phyloP scores from a whole-genome alignment of 768 basidiomycete species.

The Boletus coccyginus region DNA sequence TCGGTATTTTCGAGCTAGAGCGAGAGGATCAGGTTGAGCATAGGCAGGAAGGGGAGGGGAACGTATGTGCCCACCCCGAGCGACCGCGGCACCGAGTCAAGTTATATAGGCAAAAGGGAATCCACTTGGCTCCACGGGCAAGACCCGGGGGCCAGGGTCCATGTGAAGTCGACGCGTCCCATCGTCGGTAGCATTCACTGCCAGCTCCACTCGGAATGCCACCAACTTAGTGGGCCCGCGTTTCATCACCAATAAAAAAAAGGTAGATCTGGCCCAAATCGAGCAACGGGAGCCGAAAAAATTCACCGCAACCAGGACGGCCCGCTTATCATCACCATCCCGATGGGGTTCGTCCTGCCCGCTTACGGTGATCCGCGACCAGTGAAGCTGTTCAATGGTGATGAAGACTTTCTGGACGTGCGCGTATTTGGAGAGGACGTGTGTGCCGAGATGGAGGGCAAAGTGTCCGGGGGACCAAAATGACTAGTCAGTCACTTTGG shows the following conservation, averaged over 20 bases:
- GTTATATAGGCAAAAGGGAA: slow-evolving; percentile 14
- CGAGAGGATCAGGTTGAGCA: neutral
- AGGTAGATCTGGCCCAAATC: neutral
- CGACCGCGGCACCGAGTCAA: neutral
- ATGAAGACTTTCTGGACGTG: slow-evolving; percentile 72
- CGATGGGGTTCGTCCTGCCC: slow-evolving; percentile 52
- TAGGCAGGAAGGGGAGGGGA: neutral
- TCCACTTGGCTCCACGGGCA: slow-evolving; percentile 22
- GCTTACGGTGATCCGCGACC: slow-evolving; percentile 70
- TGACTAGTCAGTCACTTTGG: slow-evolving; percentile 87
- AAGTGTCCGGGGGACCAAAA: slow-evolving; percentile 80
- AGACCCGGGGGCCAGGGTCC: slow-evolving; percentile 12
- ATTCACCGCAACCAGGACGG: slow-evolving; percentile 57
- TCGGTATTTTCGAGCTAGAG: slow-evolving; percentile 65
- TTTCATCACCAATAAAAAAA: slow-evolving; percentile 10
- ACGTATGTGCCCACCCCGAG: neutral
- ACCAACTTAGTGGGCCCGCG: slow-evolving; percentile 1
- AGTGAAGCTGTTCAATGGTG: slow-evolving; percentile 76
- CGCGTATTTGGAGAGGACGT: slow-evolving; percentile 76
- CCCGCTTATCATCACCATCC: slow-evolving; percentile 87
- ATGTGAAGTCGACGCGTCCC: slow-evolving; percentile 16
- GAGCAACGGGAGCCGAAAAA: neutral
- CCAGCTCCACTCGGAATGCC: slow-evolving; percentile 20
- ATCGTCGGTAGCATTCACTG: slow-evolving; percentile 1
- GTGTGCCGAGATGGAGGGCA: slow-evolving; percentile 81